phyloP scores from a whole-genome alignment of 805 yeast species.

The Wickerhamomyces xylosicus region DNA sequence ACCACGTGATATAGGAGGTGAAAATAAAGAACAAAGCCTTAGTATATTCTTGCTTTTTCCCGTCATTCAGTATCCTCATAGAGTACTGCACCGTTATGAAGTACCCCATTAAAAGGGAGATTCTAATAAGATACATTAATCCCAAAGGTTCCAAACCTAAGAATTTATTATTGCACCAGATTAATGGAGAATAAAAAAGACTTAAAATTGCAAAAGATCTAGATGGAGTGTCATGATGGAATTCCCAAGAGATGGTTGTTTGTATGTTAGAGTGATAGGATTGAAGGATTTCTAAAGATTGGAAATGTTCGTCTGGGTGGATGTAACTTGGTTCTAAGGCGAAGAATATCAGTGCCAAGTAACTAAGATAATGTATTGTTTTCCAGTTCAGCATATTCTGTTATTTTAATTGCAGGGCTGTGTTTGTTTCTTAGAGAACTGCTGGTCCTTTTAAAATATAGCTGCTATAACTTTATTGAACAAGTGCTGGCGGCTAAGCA shows the following conservation, averaged over 20 bases:
- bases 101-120: conserved; percentile 31
- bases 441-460: no score
- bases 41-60: conserved; percentile 35
- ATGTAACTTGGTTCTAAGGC: conserved; percentile 72
- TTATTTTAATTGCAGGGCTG: not conserved
- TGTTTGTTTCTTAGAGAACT: no score
- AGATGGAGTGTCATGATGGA: conserved; percentile 39
- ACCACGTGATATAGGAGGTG: conserved; percentile 61
- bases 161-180: conserved; percentile 25
- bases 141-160: conserved; percentile 34
- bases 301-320: conserved; percentile 98
- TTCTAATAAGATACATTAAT: conserved; percentile 42
- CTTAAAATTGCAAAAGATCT: conserved; percentile 66
- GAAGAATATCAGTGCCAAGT: conserved; percentile 31
- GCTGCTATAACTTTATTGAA: no score
- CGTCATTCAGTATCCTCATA: conserved; percentile 35
- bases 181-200: conserved; percentile 58
- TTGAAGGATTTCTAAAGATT: conserved; percentile 69
- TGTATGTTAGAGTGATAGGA: conserved; percentile 28
- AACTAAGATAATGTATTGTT: conserved; percentile 14
- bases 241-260: conserved; percentile 75
- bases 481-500: no score
- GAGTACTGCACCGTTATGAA: conserved; percentile 25
- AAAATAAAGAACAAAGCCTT: conserved; percentile 29
- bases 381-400: conserved; percentile 10